A percentile compares a stretch with the other conserved stretches of the same genome.
These are phyloP conservation scores for Salix koriyanagi DNA, from an alignment of 345 rosid genomes.

Conservation along the genomic window DNA sequence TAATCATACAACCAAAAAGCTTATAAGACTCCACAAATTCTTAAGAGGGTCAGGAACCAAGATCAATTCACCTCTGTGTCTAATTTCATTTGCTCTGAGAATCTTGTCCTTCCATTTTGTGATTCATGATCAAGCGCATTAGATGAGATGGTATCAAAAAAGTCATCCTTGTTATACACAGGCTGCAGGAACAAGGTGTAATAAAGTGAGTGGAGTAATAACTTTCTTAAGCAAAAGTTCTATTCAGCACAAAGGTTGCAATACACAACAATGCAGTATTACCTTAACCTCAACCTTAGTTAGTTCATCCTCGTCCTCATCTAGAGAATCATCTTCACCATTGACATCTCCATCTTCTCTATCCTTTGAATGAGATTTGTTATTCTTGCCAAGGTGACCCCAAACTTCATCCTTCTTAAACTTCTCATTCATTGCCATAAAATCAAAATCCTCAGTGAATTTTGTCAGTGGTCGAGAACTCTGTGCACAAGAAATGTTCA, in stretches of 20 bases:
- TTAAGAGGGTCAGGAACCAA: background rate
- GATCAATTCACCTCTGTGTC: conserved; percentile 69
- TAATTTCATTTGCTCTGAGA: conserved; percentile 77
- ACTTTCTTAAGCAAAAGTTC: background rate
- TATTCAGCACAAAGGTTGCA: background rate
- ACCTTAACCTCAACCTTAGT: conserved; percentile 52
- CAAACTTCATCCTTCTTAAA: conserved; percentile 94
- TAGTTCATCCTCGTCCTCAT: conserved; percentile 41
- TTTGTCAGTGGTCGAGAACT: conserved; percentile 49
- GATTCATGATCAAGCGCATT: conserved; percentile 44
- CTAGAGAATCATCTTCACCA: conserved; percentile 50
- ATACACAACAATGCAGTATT: conserved; percentile 4
- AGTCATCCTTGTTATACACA: conserved; percentile 87
- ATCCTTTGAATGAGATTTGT: conserved; percentile 31
- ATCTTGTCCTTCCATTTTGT: conserved; percentile 64
- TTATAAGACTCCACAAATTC: background rate
- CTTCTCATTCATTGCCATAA: conserved; percentile 88
- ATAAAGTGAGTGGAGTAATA: background rate
- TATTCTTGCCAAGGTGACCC: conserved; percentile 87
- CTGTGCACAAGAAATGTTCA: conserved; percentile 28
- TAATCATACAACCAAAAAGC: background rate
- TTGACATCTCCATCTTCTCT: conserved; percentile 34
- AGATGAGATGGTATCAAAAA: conserved; percentile 77
- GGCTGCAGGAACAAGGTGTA: conserved; percentile 39
- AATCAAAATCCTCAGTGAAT: conserved; percentile 90